Evolutionary conservation across 805 yeast genomes (phyloP), one percentile per base, ranked within the genome.

Genomic region (Wickerhamiella dianesei): DNA sequence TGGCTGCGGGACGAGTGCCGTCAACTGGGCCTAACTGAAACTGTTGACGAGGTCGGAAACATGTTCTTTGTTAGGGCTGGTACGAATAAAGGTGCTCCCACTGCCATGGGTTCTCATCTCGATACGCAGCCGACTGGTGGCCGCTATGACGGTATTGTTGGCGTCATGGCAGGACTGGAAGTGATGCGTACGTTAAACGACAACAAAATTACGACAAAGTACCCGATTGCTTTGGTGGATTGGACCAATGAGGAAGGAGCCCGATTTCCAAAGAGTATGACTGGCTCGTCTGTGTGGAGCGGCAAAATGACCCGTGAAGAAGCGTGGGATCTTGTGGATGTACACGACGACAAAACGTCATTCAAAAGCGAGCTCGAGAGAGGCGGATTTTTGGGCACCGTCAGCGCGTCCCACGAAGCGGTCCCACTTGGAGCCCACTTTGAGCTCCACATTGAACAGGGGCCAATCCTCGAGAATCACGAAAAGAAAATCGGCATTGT

Each of bases 231-330:
- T 4, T 69, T 77, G 3, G 70, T 80, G 37, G 70, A 75, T 56
- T 80, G 88, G 88, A 77, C 79, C 60, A 80, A 80, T 56, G 88
- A 80, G 58, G 88, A 80, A 64, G 88, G 88, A 48, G 86, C 87
- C 0, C 63, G 88, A 44, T 80, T 79, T 56, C 83, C 86, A n/a
- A 67, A 74, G 63, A 70, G 80, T 40, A 70, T 77, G 60, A 78
- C 80, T 74, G 73, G 81, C 2, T 74, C 81, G 3, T 71, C 79
- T 13, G 83, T 79, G 2, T 80, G 82, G 82, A 75, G 83, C 2
- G 81, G 74, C 12, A 60, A 64, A 21, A 58, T 68, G 35, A 53
- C 67, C 1, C 63, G 70, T 46, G 73, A 79, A 46, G 70, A 69
- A 3, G 72, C 76, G 6, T 39, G 18, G n/a, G 25, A 8, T 22